Base-by-base conservation (phyloP, 2,329 filamentous ascomycete species). In the Alternaria hordeiaustralica region DNA sequence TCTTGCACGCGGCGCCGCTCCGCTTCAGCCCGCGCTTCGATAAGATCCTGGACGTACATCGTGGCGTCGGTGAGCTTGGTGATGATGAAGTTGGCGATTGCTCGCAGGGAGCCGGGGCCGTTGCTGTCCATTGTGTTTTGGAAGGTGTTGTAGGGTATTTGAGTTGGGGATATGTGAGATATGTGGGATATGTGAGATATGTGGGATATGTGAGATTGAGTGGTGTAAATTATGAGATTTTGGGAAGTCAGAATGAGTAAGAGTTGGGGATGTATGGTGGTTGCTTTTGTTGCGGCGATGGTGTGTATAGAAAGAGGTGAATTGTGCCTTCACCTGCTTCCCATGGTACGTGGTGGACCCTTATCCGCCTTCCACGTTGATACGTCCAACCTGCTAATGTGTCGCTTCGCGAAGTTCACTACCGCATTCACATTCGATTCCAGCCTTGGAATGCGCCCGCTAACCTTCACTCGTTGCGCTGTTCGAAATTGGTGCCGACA, bases 211-310 rank as follows among this genome's bases (percentile, higher is more conserved):
- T 30, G 1, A 6, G 11, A 30, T 30, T 15, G 1, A 3, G 13
- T 26, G 41, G 6, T n/a, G 0, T n/a, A 21, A 5, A 18, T 0
- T 6, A 5, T 15, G 15, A 5, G 45, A 7, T 13, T 33, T 33
- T 13, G 28, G n/a, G 9, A 9, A 5, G 4, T 5, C 4, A 10
- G 13, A 25, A 15, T n/a, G 3, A n/a, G 44, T 4, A 5, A 5
- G 0, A 5, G 0, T 0, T 6, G 4, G 1, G 2, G 6, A 15
- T 5, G 2, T 47, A 6, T 25, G 15, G 9, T 28, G 5, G 23
- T 3, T 4, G n/a, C 0, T 45, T 45, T 45, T 20, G 5, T 41
- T 18, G 18, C 18, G 9, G 3, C 7, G 28, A 28, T 1, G 5
- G 8, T 33, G 26, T 3, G 47, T 12, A 5, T 20, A 9, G 12